Evolutionary conservation across 805 yeast genomes (phyloP), one percentile per base, ranked within the genome.

Genomic region (Lipomyces yamadae): DNA sequence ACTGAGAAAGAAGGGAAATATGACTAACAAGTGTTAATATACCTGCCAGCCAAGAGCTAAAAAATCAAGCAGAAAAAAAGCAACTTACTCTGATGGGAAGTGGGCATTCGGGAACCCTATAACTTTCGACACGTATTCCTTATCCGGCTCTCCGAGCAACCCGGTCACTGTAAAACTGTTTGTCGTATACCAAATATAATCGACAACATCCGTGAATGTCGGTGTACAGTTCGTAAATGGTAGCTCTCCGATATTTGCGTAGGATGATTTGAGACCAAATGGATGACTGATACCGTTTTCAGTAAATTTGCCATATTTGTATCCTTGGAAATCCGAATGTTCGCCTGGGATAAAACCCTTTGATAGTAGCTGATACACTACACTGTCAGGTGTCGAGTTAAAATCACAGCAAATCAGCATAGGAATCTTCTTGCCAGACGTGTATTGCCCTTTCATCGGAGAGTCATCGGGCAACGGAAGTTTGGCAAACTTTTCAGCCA

Each of bases 201-300:
- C 99, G 79, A 95, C 91, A 53, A 88, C 93, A 74, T 92, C 92
- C 0, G 96, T 92, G 79, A 95, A 95, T 45, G 89, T 87, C 34
- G 99, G 99, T 0, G 98, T 88, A 78, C 88, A 89, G 78, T 95
- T 95, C 5, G 99, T 94, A 77, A 94, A 94, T 56, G 97, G 96
- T 68, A 95, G 83, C 78, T 95, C 98, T 33, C 93, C 93, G 74
- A 93, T 85, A 69, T 85, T 83, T 54, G 89, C 87, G 77, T 95
- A 95, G 2, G 97, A 90, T 7, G 97, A 90, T 77, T 87, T 91
- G 78, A 95, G 81, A 72, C 90, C 85, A 79, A 95, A 87, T 57
- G 85, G 85, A 77, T 94, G 97, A 29, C 84, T 81, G 80, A 92
- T 91, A 10, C 97, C 97, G 69, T 89, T 92, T 56, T 89, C 91